Conservation (phyloP, 2,329 filamentous ascomycete species). For the Fonsecaea monophora region DNA sequence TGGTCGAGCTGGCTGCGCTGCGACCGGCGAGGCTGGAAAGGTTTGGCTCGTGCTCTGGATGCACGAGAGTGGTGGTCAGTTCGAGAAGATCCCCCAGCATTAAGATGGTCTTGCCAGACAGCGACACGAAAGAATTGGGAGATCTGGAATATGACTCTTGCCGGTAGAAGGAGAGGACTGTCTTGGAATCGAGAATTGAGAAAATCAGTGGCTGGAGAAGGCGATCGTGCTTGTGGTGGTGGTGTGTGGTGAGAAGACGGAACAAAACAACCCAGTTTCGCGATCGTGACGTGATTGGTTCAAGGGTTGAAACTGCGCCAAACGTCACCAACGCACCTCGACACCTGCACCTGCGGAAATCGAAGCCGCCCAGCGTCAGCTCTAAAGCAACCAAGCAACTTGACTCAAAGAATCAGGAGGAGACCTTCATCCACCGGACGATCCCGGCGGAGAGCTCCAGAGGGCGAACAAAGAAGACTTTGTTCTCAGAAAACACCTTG, state of each 20-base stretch:
- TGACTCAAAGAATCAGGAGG: background rate
- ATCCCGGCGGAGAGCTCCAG: background rate
- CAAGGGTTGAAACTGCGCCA: background rate
- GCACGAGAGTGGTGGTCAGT: conserved; percentile 32
- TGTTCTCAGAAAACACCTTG: background rate
- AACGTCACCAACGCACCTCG: conserved; percentile 11
- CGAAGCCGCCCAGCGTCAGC: background rate
- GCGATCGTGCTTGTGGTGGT: conserved; percentile 1
- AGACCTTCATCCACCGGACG: background rate
- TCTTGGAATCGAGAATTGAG: background rate
- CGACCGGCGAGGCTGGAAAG: conserved; percentile 15
- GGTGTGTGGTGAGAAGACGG: conserved; percentile 2
- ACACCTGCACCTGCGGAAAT: background rate
- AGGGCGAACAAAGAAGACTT: background rate
- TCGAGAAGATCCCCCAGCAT: conserved; percentile 37
- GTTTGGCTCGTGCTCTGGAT: conserved; percentile 29
- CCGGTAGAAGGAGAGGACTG: background rate
- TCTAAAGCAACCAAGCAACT: background rate
- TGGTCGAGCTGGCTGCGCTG: conserved; percentile 16
- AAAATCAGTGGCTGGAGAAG: conserved; percentile 25
- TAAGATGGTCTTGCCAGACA: conserved; percentile 2
- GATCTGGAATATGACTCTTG: background rate
- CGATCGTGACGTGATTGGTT: conserved; percentile 37
- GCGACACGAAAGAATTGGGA: background rate
- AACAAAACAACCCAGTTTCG: conserved; percentile 18